These are phyloP conservation scores for Chalaropsis ovoidea DNA, from an alignment of 2,329 filamentous ascomycete genomes.

Conservation along the genomic window DNA sequence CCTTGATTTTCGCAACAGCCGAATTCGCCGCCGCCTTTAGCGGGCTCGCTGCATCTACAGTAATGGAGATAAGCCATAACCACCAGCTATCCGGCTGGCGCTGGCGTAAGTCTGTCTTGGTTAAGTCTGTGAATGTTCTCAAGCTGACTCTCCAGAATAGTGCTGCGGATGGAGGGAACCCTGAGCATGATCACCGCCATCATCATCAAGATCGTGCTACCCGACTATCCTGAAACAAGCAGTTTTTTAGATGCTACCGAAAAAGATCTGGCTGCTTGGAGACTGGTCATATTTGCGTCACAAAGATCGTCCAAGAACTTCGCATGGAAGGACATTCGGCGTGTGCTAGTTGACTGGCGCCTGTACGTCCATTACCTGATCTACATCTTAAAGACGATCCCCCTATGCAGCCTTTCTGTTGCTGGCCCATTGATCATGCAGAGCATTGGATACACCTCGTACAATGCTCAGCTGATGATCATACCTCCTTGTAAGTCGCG, in stretches of 20 bases:
- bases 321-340: constrained; percentile 58
- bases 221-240: constrained; percentile 56
- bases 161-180: constrained; percentile 54
- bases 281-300: constrained; percentile 40
- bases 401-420: constrained; percentile 50
- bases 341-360: constrained; percentile 54
- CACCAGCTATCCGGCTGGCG: constrained; percentile 57
- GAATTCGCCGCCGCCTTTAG: constrained; percentile 64
- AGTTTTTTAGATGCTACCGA: constrained; percentile 45
- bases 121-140: constrained; percentile 34
- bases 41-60: constrained; percentile 60
- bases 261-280: constrained; percentile 42
- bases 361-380: constrained; percentile 57
- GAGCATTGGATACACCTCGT: constrained; percentile 41
- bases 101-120: constrained; percentile 55
- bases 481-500: constrained; percentile 49
- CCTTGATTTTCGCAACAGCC: constrained; percentile 58
- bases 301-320: constrained; percentile 51
- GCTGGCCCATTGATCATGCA: constrained; percentile 53
- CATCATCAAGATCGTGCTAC: constrained; percentile 55
- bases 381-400: constrained; percentile 43
- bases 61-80: constrained; percentile 59
- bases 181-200: constrained; percentile 54
- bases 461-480: constrained; percentile 55
- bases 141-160: constrained; percentile 26